phyloP scores from a whole-genome alignment of 2,329 filamentous ascomycete species.

The Penicillium sp. region DNA sequence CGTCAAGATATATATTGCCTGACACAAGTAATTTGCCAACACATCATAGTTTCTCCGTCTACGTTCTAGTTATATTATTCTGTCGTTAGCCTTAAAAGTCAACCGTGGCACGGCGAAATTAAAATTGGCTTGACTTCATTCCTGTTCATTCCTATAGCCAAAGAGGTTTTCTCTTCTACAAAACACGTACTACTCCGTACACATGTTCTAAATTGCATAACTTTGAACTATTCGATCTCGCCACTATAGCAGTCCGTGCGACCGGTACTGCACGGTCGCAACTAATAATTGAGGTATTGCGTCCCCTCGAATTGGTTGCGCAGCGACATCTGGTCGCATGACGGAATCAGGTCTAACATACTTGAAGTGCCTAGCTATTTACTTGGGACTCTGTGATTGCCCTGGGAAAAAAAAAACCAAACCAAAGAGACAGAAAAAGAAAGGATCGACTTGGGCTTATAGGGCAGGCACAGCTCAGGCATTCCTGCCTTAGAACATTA shows the following conservation, averaged over 20 bases:
- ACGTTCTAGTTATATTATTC: not conserved
- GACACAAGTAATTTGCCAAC: slow-evolving; percentile 17
- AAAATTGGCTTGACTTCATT: not conserved
- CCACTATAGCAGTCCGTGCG: not conserved
- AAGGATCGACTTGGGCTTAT: not conserved
- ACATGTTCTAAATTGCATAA: not conserved
- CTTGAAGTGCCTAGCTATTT: not conserved
- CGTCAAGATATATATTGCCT: slow-evolving; percentile 7
- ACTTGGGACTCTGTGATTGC: not conserved
- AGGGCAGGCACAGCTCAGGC: not conserved
- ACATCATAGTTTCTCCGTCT: slow-evolving; percentile 13
- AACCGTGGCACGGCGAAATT: slow-evolving; percentile 15
- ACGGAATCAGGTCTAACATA: not conserved
- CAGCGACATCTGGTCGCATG: not conserved
- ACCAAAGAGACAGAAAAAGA: not conserved
- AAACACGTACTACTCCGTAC: not conserved
- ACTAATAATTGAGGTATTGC: slow-evolving; percentile 4
- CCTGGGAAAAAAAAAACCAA: not conserved
- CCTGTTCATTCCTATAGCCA: not conserved
- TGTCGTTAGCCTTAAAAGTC: not conserved
- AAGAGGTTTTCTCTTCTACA: too few relatives aligned
- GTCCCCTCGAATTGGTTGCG: not conserved
- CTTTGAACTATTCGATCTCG: not conserved
- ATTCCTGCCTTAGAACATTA: slow-evolving; percentile 1
- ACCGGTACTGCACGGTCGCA: not conserved